Conservation (phyloP, 1,284 basidiomycete genomes). For the Puccinia polysora region DNA sequence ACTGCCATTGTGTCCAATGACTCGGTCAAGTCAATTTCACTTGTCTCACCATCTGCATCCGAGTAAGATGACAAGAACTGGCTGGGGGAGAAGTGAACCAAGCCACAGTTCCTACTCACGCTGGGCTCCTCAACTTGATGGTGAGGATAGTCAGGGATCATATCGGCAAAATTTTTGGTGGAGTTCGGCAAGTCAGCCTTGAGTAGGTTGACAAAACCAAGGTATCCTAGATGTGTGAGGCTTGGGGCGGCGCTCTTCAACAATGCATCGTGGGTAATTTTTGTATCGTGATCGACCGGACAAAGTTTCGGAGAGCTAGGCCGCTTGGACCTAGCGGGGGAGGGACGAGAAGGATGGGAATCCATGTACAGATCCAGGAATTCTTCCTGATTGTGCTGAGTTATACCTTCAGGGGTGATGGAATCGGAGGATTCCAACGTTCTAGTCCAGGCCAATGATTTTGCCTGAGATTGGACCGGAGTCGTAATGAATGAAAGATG, state of each 20-base stretch:
- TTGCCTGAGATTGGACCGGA: background rate
- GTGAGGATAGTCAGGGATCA: background rate
- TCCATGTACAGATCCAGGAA: background rate
- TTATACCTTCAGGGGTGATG: background rate
- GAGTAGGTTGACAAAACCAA: no score
- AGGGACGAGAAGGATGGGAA: background rate
- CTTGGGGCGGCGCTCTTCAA: no score
- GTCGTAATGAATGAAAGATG: background rate
- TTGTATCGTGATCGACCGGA: no score
- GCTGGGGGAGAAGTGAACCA: background rate
- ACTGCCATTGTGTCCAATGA: constrained; percentile 23
- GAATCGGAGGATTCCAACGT: background rate
- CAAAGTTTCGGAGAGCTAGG: background rate
- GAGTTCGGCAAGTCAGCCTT: background rate
- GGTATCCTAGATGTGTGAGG: no score
- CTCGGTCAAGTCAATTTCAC: constrained; percentile 37
- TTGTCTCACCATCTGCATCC: background rate
- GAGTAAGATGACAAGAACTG: background rate
- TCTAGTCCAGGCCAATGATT: background rate
- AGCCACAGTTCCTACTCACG: background rate
- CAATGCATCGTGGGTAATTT: no score
- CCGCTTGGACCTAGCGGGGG: background rate
- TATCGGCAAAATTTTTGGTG: background rate
- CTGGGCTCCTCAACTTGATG: background rate
- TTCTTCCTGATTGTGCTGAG: background rate